phyloP scores from a whole-genome alignment of 2,329 filamentous ascomycete genomes.

The Colletotrichum tamarilloi region DNA sequence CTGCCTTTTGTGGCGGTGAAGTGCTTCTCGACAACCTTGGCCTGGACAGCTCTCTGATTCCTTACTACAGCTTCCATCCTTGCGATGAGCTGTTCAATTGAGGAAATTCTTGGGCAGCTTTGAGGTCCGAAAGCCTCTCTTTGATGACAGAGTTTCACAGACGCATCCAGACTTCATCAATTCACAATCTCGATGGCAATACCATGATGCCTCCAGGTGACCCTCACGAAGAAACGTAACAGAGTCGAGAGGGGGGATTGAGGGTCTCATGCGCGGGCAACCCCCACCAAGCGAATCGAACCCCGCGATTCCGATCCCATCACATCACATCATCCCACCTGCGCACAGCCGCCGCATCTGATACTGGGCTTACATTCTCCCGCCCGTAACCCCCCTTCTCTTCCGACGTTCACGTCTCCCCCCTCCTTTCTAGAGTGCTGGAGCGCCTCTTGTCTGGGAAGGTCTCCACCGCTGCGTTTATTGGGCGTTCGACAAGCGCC shows the following conservation, averaged over 20 bases:
- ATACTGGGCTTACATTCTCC: conserved; percentile 21
- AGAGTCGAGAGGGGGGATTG: background rate
- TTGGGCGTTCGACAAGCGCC: conserved; percentile 27
- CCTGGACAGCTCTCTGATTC: conserved; percentile 8
- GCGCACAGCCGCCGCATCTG: conserved; percentile 20
- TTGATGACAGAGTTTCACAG: background rate
- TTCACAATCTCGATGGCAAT: conserved; percentile 17
- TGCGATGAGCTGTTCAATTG: conserved; percentile 5
- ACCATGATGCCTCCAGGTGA: background rate
- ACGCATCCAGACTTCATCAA: background rate
- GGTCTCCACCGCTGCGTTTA: conserved; percentile 12
- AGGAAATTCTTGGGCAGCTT: background rate
- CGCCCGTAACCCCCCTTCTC: background rate
- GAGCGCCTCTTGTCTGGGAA: background rate
- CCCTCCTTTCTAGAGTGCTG: background rate
- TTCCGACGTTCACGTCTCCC: background rate
- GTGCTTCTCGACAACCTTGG: conserved; percentile 15
- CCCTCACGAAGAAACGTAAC: background rate
- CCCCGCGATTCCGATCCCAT: conserved; percentile 32
- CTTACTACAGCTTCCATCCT: conserved; percentile 19
- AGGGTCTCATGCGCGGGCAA: conserved; percentile 5
- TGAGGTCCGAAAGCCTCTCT: background rate
- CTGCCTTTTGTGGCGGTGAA: conserved; percentile 29
- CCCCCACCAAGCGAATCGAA: conserved; percentile 5
- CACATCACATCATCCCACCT: conserved; percentile 21